A percentile compares a stretch with the other conserved stretches of the same genome.
These are phyloP conservation scores for Populus ilicifolia DNA, from an alignment of 345 rosid genomes.

Conservation along the genomic window DNA sequence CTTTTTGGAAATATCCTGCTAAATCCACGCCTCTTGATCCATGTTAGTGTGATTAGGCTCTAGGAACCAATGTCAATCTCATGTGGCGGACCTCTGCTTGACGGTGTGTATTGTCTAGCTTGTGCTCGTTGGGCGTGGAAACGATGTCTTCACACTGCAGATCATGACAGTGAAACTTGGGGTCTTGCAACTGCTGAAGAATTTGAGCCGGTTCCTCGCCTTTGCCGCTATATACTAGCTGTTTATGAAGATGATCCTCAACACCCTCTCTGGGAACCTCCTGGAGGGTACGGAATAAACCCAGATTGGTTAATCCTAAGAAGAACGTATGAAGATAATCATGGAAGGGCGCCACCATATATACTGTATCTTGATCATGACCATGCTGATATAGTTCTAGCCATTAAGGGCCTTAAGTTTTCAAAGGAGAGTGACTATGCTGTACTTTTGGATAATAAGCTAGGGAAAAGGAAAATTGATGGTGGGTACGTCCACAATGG, in stretches of 20 bases:
- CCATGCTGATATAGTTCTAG: slow-evolving; percentile 68
- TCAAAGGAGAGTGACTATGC: slow-evolving; percentile 90
- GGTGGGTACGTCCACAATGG: slow-evolving; percentile 98
- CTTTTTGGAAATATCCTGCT: not conserved
- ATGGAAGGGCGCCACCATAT: slow-evolving; percentile 79
- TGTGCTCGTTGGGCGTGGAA: slow-evolving; percentile 98
- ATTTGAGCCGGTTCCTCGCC: slow-evolving; percentile 80
- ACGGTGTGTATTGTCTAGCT: slow-evolving; percentile 92
- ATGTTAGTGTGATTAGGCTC: slow-evolving; percentile 1
- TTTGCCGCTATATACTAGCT: slow-evolving; percentile 85
- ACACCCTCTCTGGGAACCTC: slow-evolving; percentile 85
- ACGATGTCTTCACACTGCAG: slow-evolving; percentile 84
- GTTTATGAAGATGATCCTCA: slow-evolving; percentile 88
- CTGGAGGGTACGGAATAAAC: slow-evolving; percentile 79
- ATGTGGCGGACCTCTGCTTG: slow-evolving; percentile 84
- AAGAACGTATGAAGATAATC: slow-evolving; percentile 68
- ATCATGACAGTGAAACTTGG: slow-evolving; percentile 91
- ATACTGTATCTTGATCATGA: slow-evolving; percentile 73
- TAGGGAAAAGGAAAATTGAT: slow-evolving; percentile 73
- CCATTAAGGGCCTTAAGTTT: slow-evolving; percentile 78
- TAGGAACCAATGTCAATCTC: slow-evolving; percentile 60
- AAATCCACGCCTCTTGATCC: slow-evolving; percentile 7
- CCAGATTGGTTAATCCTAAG: slow-evolving; percentile 59
- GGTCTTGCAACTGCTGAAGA: slow-evolving; percentile 76
- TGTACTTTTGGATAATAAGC: slow-evolving; percentile 73